A percentile compares a stretch with the other conserved stretches of the same genome.
These are phyloP conservation scores for Calonectria pauciramosa DNA, from an alignment of 2,329 filamentous ascomycete genomes.

Conservation along the genomic window DNA sequence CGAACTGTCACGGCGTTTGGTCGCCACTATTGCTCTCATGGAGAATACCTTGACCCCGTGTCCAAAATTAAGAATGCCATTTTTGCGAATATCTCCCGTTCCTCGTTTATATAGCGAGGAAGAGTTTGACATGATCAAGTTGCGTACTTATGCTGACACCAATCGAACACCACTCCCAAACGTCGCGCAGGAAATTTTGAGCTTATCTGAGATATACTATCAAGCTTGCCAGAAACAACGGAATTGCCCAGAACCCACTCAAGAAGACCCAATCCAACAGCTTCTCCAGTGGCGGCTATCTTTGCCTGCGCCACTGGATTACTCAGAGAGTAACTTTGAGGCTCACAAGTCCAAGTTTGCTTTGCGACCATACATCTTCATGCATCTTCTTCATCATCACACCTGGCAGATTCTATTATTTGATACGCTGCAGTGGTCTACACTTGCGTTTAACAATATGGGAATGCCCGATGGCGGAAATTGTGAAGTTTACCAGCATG, in stretches of 20 bases:
- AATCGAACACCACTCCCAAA: not conserved
- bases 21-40: not conserved
- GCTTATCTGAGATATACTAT: not conserved
- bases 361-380: not conserved
- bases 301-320: not conserved
- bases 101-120: not conserved
- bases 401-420: not conserved
- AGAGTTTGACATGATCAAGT: not conserved
- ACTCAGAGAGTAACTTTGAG: not conserved
- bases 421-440: not conserved
- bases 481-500: not conserved
- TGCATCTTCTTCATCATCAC: not conserved
- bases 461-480: no score
- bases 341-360: not conserved
- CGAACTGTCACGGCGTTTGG: not conserved
- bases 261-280: not conserved
- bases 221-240: not conserved
- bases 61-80: not conserved
- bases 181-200: not conserved
- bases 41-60: not conserved
- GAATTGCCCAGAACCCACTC: not conserved
- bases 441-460: no score
- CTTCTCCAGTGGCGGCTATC: not conserved
- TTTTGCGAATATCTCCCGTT: not conserved
- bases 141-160: not conserved